Evolutionary conservation across 139 green algal genomes (phyloP).

Genomic region (Chlorella sorokiniana): DNA sequence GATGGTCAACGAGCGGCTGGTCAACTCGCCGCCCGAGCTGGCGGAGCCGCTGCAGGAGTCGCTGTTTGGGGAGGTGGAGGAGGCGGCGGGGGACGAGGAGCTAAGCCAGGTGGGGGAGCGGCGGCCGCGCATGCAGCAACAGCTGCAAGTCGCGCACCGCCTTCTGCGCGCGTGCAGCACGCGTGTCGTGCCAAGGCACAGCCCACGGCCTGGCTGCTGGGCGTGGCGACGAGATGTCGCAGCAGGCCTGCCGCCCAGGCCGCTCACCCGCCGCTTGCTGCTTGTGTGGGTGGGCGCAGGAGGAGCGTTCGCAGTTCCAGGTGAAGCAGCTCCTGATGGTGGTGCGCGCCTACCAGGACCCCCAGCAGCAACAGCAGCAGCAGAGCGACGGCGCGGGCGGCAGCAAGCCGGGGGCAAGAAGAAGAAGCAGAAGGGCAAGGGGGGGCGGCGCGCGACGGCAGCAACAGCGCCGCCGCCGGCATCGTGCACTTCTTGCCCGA

Average conservation of each 20-base stretch:
- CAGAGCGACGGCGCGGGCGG: background rate
- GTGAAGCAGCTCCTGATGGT: constrained; percentile 72
- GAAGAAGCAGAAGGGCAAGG: constrained; percentile 34
- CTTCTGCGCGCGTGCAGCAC: background rate
- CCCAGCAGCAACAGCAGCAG: constrained; percentile 20
- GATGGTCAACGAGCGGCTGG: constrained; percentile 86
- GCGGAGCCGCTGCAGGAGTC: constrained; percentile 81
- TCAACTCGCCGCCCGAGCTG: constrained; percentile 88
- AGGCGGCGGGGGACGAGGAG: constrained; percentile 69
- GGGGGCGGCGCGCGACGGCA: background rate
- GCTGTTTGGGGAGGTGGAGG: constrained; percentile 80
- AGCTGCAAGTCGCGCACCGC: too few relatives aligned
- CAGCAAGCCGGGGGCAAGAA: background rate
- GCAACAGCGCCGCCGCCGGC: background rate
- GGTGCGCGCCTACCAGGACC: constrained; percentile 69
- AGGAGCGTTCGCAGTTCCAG: constrained; percentile 55
- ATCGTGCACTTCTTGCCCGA: constrained; percentile 63
- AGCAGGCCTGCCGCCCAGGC: background rate
- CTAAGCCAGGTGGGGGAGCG: constrained; percentile 34
- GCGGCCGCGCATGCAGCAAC: too few relatives aligned
- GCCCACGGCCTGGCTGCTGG: too few relatives aligned
- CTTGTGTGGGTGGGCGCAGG: constrained; percentile 37
- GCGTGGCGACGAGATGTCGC: too few relatives aligned
- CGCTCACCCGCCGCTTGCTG: background rate
- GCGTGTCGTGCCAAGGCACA: background rate